Evolutionary conservation across 139 green algal species (phyloP), one percentile per base, ranked within the genome.

Genomic region (Chlorella sp.): DNA sequence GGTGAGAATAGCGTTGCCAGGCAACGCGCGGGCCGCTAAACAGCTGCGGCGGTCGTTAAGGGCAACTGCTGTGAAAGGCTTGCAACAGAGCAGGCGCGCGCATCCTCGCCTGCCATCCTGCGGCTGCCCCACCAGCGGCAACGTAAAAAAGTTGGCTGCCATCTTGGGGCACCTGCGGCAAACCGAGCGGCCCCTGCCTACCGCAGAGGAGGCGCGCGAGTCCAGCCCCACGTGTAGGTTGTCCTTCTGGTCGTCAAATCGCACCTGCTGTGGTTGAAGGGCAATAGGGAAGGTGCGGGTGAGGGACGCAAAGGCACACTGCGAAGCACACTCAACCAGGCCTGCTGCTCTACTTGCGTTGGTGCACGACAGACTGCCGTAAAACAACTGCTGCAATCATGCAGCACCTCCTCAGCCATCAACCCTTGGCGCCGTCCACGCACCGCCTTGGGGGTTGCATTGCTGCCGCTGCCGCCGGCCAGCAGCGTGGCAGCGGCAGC

Each of bases 151-250:
- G 36, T 11, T 34, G 13, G 17, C 28, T 41, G 30, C 5, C 19
- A 13, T 14, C 3, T 6, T 73, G 6, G n/a, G n/a, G 32, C n/a
- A 22, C 65, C 65, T 0, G n/a, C n/a, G 4, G 56, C n/a, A 5
- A 44, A 19, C 65, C 65, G 28, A 20, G 4, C 9, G 70, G 41
- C 26, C 41, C 70, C n/a, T n/a, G 19, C 70, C n/a, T 19, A 79
- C 73, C 44, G 44, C 44, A n/a, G 44, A 64, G 44, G 73, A 79
- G 14, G 73, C 40, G 44, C 73, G 44, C 0, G 73, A 79, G 24
- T n/a, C 48, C 9, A 80, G 73, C 16, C 73, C 73, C 73, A 80
- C 73, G 73, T 80, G 73, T 32, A 82, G 51, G 76, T 82, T 68
- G 76, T 82, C 76, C 19, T 51, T 19, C 36, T 78, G 43, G 13